Percentiles rank a stretch among this genome's conserved stretches.
Conservation (phyloP, 192 early-diverging fungal genomes). For the Chytriomyces hyalinus region DNA sequence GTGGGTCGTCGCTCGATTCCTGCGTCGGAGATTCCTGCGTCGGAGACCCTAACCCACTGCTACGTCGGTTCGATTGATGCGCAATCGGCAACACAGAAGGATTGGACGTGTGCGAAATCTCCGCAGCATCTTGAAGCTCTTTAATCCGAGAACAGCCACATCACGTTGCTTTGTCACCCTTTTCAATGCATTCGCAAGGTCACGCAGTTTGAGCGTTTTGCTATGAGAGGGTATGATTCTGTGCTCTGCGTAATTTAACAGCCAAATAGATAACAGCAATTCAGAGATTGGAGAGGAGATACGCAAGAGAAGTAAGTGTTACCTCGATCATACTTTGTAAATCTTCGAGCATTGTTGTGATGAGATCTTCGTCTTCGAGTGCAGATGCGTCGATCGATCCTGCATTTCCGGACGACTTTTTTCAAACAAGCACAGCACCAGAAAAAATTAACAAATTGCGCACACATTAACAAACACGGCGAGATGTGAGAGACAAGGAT, state of each 20-base stretch:
- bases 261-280: background rate
- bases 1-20: background rate
- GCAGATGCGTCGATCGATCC: constrained; percentile 46
- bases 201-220: constrained; percentile 53
- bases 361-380: constrained; percentile 63
- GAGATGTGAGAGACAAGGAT: background rate
- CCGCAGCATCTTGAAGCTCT: constrained; percentile 21
- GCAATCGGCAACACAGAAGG: background rate
- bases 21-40: background rate
- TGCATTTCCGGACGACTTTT: constrained; percentile 63
- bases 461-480: too few relatives aligned
- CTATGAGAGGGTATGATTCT: constrained; percentile 77
- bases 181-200: constrained; percentile 40
- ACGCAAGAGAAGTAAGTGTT: constrained; percentile 8
- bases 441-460: too few relatives aligned
- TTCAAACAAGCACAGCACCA: background rate
- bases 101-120: background rate
- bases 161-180: constrained; percentile 42
- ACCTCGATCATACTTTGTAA: constrained; percentile 71
- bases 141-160: constrained; percentile 34
- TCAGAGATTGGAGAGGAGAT: background rate
- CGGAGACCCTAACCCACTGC: too few relatives aligned
- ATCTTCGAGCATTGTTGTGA: constrained; percentile 60
- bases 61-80: background rate
- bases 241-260: constrained; percentile 25